Conservation (phyloP, 2,329 filamentous ascomycete genomes). For the Colletotrichum sublineola region DNA sequence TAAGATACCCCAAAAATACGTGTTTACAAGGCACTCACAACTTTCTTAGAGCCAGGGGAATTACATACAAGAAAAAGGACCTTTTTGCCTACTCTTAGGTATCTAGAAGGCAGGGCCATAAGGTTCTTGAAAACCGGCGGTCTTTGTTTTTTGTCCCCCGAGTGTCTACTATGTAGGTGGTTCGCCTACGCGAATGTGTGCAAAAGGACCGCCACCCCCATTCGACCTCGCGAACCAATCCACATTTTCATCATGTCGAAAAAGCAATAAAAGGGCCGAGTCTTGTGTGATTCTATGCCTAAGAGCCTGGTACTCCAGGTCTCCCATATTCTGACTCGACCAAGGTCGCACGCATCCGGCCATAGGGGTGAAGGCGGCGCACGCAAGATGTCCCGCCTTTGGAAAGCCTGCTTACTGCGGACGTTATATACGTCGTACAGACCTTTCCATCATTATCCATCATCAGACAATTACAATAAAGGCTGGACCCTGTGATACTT, state of each 20-base stretch:
- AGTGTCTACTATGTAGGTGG: background rate
- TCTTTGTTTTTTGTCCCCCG: too few relatives aligned
- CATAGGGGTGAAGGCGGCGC: background rate
- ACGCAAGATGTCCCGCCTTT: background rate
- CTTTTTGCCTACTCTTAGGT: too few relatives aligned
- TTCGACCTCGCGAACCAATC: background rate
- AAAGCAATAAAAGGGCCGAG: background rate
- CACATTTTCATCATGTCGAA: background rate
- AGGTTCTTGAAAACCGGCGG: too few relatives aligned
- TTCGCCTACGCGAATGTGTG: constrained; percentile 9
- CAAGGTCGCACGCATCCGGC: background rate
- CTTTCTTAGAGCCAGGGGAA: too few relatives aligned
- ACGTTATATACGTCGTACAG: background rate
- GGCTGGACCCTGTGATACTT: background rate
- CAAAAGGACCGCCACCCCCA: background rate
- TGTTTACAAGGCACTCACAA: too few relatives aligned
- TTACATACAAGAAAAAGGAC: too few relatives aligned
- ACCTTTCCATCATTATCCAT: background rate
- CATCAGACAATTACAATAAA: background rate
- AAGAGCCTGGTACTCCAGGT: background rate
- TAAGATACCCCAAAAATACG: too few relatives aligned
- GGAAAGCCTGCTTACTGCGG: background rate
- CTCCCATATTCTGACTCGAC: background rate
- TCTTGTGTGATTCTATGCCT: too few relatives aligned
- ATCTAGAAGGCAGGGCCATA: too few relatives aligned